A percentile compares a stretch with the other conserved stretches of the same genome.
Conservation (phyloP, 129 eudicot genomes). For the Lonicera japonica region DNA sequence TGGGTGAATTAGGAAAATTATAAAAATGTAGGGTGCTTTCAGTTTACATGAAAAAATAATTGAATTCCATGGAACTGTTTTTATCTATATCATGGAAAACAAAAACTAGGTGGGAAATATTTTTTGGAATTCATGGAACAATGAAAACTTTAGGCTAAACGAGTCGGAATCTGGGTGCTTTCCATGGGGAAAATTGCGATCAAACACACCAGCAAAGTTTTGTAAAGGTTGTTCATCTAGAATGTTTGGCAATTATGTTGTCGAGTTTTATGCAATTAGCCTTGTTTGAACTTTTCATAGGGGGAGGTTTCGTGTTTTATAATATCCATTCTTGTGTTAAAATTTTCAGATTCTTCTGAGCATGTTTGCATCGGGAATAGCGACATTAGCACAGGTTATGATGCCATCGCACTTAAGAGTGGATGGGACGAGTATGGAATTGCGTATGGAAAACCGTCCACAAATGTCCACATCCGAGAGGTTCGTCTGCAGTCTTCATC, state of each 20-base stretch:
- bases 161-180: no score
- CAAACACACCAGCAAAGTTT: no score
- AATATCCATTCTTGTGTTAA: background rate
- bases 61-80: no score
- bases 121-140: no score
- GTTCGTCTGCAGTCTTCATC: constrained; percentile 46
- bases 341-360: constrained; percentile 66
- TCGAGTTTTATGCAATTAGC: background rate
- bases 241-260: background rate
- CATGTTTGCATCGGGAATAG: constrained; percentile 70
- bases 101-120: no score
- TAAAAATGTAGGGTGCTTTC: no score
- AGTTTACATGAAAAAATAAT: no score
- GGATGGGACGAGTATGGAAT: constrained; percentile 94
- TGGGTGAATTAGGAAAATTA: no score
- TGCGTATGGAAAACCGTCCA: constrained; percentile 43
- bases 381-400: constrained; percentile 64
- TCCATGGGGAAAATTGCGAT: no score
- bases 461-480: constrained; percentile 42
- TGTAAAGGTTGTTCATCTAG: no score
- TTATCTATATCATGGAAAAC: no score
- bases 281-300: background rate
- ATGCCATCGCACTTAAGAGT: constrained; percentile 67
- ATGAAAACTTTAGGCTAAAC: no score
- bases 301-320: background rate